Evolutionary conservation across 1,139 yeast species (phyloP).

Genomic region (Lodderomyces theae): DNA sequence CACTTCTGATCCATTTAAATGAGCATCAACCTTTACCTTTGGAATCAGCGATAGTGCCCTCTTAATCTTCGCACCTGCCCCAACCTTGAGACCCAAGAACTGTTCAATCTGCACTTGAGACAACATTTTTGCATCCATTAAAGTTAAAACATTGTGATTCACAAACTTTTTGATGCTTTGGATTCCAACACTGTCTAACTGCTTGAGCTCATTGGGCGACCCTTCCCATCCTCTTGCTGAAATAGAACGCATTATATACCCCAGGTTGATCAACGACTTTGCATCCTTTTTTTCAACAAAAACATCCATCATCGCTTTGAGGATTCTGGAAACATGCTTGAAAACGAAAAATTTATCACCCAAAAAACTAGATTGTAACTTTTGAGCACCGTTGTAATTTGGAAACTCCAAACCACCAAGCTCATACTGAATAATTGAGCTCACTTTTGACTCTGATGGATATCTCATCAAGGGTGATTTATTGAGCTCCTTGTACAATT

Average conservation of each 20-base stretch:
- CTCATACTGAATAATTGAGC: slow-evolving; percentile 43
- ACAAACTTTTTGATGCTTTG: slow-evolving; percentile 35
- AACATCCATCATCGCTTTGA: slow-evolving; percentile 44
- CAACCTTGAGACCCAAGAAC: slow-evolving; percentile 36
- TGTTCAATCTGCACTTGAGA: slow-evolving; percentile 34
- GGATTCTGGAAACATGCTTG: slow-evolving; percentile 37
- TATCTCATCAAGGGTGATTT: slow-evolving; percentile 31
- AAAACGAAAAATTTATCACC: slow-evolving; percentile 41
- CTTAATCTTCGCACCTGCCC: slow-evolving; percentile 31
- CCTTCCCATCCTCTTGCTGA: slow-evolving; percentile 50
- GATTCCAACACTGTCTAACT: slow-evolving; percentile 43
- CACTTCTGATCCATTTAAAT: not conserved
- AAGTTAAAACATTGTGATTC: slow-evolving; percentile 26
- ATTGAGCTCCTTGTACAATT: slow-evolving; percentile 40
- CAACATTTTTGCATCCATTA: slow-evolving; percentile 26
- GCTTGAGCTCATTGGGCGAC: slow-evolving; percentile 38
- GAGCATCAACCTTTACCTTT: slow-evolving; percentile 13
- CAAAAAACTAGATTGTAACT: slow-evolving; percentile 33
- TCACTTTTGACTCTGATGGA: slow-evolving; percentile 29
- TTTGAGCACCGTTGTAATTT: slow-evolving; percentile 33
- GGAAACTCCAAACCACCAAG: slow-evolving; percentile 48
- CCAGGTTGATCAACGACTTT: slow-evolving; percentile 30
- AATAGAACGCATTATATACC: slow-evolving; percentile 35
- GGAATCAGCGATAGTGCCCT: slow-evolving; percentile 29
- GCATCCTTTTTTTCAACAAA: slow-evolving; percentile 39